phyloP scores from a whole-genome alignment of 352 stramenopile genomes.

The Phytophthora podocarpi region DNA sequence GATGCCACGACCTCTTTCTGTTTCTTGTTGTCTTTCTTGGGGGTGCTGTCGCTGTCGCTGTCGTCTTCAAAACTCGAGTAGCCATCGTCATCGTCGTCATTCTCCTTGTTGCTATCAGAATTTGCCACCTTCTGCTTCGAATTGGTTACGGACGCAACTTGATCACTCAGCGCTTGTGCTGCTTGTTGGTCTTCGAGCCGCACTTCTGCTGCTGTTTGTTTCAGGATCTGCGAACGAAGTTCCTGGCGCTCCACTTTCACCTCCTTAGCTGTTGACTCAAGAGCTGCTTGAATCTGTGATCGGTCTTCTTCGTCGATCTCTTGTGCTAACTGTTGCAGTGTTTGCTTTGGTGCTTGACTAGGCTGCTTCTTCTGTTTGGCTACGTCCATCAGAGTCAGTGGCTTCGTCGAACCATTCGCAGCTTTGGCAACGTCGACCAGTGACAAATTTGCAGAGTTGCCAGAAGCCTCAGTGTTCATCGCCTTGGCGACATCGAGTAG shows the following conservation, averaged over 20 bases:
- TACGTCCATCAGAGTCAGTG: constrained; percentile 53
- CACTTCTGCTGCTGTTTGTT: constrained; percentile 32
- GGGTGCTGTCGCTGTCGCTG: constrained; percentile 19
- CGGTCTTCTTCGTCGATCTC: constrained; percentile 56
- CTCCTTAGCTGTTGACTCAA: constrained; percentile 41
- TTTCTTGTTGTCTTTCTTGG: constrained; percentile 20
- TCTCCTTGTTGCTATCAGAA: constrained; percentile 8
- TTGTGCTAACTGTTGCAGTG: constrained; percentile 46
- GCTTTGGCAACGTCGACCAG: constrained; percentile 46
- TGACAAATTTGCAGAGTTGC: constrained; percentile 17
- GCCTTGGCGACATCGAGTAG: constrained; percentile 60
- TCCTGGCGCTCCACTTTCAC: constrained; percentile 46
- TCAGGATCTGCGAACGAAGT: constrained; percentile 20
- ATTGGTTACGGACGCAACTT: constrained; percentile 6
- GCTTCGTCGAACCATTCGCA: constrained; percentile 17
- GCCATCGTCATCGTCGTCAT: constrained; percentile 42
- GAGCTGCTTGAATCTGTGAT: constrained; percentile 33
- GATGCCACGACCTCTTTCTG: not conserved
- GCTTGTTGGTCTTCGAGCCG: constrained; percentile 36
- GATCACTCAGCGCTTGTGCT: constrained; percentile 17
- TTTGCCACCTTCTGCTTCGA: constrained; percentile 14
- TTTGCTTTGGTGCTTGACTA: constrained; percentile 16
- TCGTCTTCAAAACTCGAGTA: constrained; percentile 76
- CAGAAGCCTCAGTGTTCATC: constrained; percentile 34
- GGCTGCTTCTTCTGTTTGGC: constrained; percentile 31